phyloP scores from a whole-genome alignment of 192 early-diverging fungal genomes.

The Gonapodya sp. region DNA sequence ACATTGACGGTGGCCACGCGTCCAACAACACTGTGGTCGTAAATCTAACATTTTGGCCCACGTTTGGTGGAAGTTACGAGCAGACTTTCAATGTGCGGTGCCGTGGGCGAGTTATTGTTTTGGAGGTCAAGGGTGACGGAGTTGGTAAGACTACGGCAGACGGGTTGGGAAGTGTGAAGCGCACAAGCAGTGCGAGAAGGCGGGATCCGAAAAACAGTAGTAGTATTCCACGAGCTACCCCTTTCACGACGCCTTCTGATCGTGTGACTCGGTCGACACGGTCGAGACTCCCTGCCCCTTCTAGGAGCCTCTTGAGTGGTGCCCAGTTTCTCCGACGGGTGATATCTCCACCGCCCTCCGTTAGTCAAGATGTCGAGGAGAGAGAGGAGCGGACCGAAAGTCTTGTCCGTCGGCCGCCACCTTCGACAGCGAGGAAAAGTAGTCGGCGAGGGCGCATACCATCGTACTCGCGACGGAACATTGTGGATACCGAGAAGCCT shows the following conservation, averaged over 20 bases:
- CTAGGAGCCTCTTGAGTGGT: background rate
- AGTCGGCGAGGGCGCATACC: background rate
- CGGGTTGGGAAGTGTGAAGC: background rate
- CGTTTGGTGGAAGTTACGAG: background rate
- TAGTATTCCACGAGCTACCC: background rate
- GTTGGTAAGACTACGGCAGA: background rate
- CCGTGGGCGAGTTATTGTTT: background rate
- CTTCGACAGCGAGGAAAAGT: background rate
- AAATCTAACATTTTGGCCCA: background rate
- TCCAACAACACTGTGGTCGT: background rate
- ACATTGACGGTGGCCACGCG: background rate
- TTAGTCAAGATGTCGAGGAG: background rate
- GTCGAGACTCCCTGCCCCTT: background rate
- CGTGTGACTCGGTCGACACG: background rate
- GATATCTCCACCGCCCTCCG: no score
- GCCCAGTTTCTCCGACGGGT: background rate
- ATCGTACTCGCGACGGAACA: background rate
- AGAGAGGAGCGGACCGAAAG: background rate
- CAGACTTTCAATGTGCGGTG: constrained; percentile 5
- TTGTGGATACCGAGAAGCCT: background rate
- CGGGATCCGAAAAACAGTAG: background rate
- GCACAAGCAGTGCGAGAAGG: background rate
- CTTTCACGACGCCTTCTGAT: background rate
- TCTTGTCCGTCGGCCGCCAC: background rate
- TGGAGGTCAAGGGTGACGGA: background rate